These are phyloP conservation scores for Teratosphaeria nubilosa DNA, from an alignment of 2,329 filamentous ascomycete genomes.

Conservation along the genomic window DNA sequence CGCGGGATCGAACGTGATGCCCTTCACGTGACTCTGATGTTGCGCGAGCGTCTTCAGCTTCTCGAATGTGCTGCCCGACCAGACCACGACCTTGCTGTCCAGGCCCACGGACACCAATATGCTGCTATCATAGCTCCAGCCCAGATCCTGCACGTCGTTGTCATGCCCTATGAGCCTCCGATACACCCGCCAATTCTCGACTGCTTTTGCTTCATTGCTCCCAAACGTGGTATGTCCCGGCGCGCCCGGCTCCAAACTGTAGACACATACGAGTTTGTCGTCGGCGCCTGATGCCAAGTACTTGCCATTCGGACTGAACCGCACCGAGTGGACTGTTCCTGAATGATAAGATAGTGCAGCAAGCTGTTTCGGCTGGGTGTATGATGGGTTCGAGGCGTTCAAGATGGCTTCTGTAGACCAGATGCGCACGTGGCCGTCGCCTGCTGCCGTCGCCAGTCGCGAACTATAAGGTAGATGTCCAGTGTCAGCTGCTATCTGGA, in stretches of 20 bases:
- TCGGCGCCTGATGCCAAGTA: conserved; percentile 96
- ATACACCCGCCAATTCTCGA: conserved; percentile 97
- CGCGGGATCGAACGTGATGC: conserved; percentile 94
- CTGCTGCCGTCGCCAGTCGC: conserved; percentile 84
- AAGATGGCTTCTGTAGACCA: conserved; percentile 96
- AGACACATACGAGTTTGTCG: conserved; percentile 98
- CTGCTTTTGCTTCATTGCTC: conserved; percentile 76
- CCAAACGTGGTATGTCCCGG: conserved; percentile 70
- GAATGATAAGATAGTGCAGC: conserved; percentile 98
- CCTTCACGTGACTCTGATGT: conserved; percentile 96
- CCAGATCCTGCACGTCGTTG: conserved; percentile 95
- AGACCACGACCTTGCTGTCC: conserved; percentile 96
- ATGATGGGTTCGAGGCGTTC: conserved; percentile 61
- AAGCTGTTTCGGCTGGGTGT: conserved; percentile 76
- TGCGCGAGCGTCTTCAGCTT: conserved; percentile 89
- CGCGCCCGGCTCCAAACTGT: conserved; percentile 76
- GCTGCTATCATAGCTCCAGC: conserved; percentile 93
- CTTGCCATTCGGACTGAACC: conserved; percentile 89
- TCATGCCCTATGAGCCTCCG: conserved; percentile 91
- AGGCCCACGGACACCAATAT: conserved; percentile 91
- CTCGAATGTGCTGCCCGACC: conserved; percentile 96
- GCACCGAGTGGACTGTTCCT: conserved; percentile 91
- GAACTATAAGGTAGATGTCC: conserved; percentile 17
- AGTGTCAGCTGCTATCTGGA: not conserved
- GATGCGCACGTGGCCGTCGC: conserved; percentile 93